phyloP scores from a whole-genome alignment of 345 rosid genomes.

The Hibiscus trionum region DNA sequence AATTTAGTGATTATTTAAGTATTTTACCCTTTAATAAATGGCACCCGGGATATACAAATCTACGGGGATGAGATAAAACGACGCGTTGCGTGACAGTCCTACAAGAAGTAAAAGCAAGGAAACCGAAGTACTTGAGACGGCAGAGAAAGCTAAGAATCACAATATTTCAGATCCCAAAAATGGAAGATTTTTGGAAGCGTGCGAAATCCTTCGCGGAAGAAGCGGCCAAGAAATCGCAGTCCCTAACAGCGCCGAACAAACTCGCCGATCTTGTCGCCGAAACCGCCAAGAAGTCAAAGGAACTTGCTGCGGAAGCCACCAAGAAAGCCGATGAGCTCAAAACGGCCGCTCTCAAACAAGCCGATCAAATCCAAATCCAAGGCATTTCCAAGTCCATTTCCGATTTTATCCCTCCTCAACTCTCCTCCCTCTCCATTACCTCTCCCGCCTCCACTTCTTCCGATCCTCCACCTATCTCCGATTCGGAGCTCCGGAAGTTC shows the following conservation, averaged over 20 bases:
- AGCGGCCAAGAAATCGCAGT: slow-evolving; percentile 73
- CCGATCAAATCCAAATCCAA: slow-evolving; percentile 87
- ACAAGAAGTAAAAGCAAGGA: not conserved
- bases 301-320: slow-evolving; percentile 80
- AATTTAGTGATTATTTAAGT: too few species aligned
- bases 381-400: slow-evolving; percentile 52
- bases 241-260: slow-evolving; percentile 44
- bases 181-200: slow-evolving; percentile 89
- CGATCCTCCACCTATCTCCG: slow-evolving; percentile 20
- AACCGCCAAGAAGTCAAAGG: slow-evolving; percentile 83
- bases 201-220: slow-evolving; percentile 82
- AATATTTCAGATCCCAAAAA: slow-evolving; percentile 10
- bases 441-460: slow-evolving; percentile 29
- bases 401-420: slow-evolving; percentile 58
- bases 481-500: slow-evolving; percentile 48
- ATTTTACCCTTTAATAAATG: too few species aligned
- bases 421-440: slow-evolving; percentile 35
- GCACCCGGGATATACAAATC: too few species aligned
- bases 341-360: slow-evolving; percentile 70
- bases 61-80: not conserved
- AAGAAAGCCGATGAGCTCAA: slow-evolving; percentile 67
- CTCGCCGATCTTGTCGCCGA: slow-evolving; percentile 75
- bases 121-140: not conserved
- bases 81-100: not conserved
- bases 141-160: not conserved